phyloP scores from a whole-genome alignment of 768 basidiomycete species.

The Dioszegia aurantiaca region DNA sequence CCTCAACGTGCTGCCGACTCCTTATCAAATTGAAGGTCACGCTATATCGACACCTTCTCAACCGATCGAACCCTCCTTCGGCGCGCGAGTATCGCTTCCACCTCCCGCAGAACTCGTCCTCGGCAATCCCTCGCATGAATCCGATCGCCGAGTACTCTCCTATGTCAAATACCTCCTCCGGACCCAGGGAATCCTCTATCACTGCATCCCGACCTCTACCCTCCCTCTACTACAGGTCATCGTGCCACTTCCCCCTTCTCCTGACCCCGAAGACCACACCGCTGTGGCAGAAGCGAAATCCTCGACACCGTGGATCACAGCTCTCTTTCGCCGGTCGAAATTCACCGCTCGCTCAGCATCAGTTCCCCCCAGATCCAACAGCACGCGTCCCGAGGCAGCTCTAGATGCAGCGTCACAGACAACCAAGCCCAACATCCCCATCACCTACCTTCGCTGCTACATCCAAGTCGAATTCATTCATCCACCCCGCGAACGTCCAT shows the following conservation, averaged over 20 bases:
- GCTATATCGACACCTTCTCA: not conserved
- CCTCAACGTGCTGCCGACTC: conserved; percentile 19
- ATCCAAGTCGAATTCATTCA: conserved; percentile 27
- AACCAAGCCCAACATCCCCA: not conserved
- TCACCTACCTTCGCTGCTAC: conserved; percentile 22
- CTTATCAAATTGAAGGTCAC: not conserved
- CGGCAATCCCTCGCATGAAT: conserved; percentile 28
- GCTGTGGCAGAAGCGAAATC: not conserved
- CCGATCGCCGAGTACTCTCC: conserved; percentile 34
- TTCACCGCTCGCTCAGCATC: conserved; percentile 13
- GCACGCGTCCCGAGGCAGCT: too few species aligned
- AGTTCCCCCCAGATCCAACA: conserved; percentile 12
- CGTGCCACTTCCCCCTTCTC: conserved; percentile 4
- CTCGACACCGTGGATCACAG: conserved; percentile 8
- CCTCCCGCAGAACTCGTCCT: conserved; percentile 19
- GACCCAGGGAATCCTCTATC: conserved; percentile 45
- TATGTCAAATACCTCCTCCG: conserved; percentile 50
- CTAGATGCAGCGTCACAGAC: not conserved
- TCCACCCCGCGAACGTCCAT: not conserved
- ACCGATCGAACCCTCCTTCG: conserved; percentile 1
- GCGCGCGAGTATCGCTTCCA: not conserved
- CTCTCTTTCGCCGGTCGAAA: conserved; percentile 8
- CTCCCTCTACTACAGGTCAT: conserved; percentile 7
- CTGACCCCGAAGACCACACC: too few species aligned
- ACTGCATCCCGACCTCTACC: conserved; percentile 23